Evolutionary conservation across 1,139 yeast species (phyloP).

Genomic region (Blastobotrys serpentis): DNA sequence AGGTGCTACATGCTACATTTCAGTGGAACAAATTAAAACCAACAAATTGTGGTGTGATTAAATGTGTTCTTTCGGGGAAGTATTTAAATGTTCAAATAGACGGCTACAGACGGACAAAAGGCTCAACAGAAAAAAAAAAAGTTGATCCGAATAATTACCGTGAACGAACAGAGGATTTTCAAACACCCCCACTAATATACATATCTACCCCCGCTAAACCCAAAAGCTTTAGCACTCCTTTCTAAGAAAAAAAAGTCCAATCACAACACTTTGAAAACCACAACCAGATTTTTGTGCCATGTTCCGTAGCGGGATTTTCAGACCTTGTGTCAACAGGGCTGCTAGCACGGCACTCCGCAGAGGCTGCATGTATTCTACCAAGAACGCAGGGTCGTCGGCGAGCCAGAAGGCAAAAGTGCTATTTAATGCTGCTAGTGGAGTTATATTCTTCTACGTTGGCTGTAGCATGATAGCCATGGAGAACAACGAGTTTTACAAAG

Average conservation of each 20-base stretch:
- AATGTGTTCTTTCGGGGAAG: background rate
- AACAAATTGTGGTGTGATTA: background rate
- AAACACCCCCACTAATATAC: background rate
- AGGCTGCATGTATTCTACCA: background rate
- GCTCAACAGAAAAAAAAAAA: background rate
- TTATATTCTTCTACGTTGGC: conserved; percentile 5
- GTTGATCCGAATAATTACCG: background rate
- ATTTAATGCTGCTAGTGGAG: conserved; percentile 11
- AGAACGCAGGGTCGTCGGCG: background rate
- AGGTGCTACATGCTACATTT: too few species aligned
- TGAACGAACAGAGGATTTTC: background rate
- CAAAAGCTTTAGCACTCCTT: too few species aligned
- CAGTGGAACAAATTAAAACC: background rate
- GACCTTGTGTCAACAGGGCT: background rate
- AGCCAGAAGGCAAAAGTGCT: background rate
- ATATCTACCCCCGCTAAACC: background rate
- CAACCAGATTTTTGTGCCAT: background rate
- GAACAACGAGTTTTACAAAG: conserved; percentile 18
- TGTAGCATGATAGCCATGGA: conserved; percentile 13
- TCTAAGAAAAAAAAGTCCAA: background rate
- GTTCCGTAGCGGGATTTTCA: background rate
- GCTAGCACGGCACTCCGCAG: background rate
- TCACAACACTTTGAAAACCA: background rate
- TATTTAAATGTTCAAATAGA: background rate
- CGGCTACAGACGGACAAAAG: background rate